Base-by-base conservation (phyloP, 768 basidiomycete species). In the Chlorophyllum brunneum region DNA sequence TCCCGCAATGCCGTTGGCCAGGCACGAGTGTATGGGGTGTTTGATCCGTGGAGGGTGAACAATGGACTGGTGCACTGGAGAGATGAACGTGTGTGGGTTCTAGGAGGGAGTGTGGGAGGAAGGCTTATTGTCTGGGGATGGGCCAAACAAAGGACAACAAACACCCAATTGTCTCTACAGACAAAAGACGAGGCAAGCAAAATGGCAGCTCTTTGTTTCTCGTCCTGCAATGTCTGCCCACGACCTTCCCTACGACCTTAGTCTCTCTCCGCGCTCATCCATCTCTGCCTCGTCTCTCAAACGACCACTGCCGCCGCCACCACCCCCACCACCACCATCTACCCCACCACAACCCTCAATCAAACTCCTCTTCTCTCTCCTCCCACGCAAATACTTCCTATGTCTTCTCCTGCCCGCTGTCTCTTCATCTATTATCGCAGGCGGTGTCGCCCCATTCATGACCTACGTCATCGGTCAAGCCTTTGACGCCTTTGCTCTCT, bases 401-500 rank as follows among this genome's bases (percentile, higher is more conserved):
- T 54, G 75, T 23, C 72, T 87, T 58, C 72, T 91, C 55, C 42
- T 82, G 20, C 92, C 92, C 3, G 88, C 85, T 4, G 54, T 83
- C 52, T 6, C 77, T 48, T 72, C 82, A 10, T 86, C 91, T 16
- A 50, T 86, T 38, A 70, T 77, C 44, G 77, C 85, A 2, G 87
- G 88, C 31, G 80, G 82, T 27, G 76, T 91, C 48, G 87, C 86
- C 0, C 91, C 92, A 1, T 88, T 86, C 74, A 93, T 94, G 90
- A 92, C 92, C 5, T 71, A 79, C 27, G 80, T 91, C 59, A 73
- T 93, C 57, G 92, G 92, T 31, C 77, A 82, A 45, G 82, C 83
- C 1, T 92, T 94, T 68, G 75, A 87, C 56, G 74, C 81, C 0
- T 88, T 93, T 57, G 78, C 87, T 4, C 62, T 66, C 6, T 74